These are phyloP conservation scores for Solanum virginianum DNA, from an alignment of 257 asterid species.

Conservation along the genomic window DNA sequence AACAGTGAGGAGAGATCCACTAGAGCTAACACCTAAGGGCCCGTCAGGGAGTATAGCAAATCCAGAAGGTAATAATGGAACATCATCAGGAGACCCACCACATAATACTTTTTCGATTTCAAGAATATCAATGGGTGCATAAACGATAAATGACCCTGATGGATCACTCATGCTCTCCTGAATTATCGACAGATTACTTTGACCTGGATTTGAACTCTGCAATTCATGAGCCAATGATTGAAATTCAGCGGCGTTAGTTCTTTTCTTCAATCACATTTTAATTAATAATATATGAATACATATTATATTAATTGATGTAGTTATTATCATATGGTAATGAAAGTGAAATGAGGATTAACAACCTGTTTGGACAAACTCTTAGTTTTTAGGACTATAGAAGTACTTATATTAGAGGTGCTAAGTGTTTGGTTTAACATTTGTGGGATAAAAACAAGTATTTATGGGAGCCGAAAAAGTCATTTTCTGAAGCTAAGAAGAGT, in stretches of 20 bases:
- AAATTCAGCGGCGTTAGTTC: background rate
- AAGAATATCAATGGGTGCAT: slow-evolving; percentile 23
- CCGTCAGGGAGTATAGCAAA: slow-evolving; percentile 48
- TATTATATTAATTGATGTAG: background rate
- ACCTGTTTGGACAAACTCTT: too few relatives aligned
- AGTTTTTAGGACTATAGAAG: too few relatives aligned
- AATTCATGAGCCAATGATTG: background rate
- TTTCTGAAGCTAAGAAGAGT: too few relatives aligned
- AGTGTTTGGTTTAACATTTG: too few relatives aligned
- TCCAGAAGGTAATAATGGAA: slow-evolving; percentile 41
- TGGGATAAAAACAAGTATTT: too few relatives aligned
- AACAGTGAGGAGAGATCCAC: slow-evolving; percentile 34
- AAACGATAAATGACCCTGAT: slow-evolving; percentile 29
- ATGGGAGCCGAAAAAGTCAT: too few relatives aligned
- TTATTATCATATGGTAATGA: too few relatives aligned
- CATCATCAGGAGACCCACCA: slow-evolving; percentile 15
- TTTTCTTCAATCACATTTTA: background rate
- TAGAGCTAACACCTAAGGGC: slow-evolving; percentile 1
- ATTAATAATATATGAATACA: background rate
- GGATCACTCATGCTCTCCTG: slow-evolving; percentile 37
- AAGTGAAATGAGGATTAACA: too few relatives aligned
- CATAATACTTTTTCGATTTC: slow-evolving; percentile 5
- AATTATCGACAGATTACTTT: slow-evolving; percentile 8
- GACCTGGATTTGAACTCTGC: slow-evolving; percentile 12
- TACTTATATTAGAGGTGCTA: too few relatives aligned